phyloP scores from a whole-genome alignment of 2,329 filamentous ascomycete genomes.

The Pyricularia grisea region DNA sequence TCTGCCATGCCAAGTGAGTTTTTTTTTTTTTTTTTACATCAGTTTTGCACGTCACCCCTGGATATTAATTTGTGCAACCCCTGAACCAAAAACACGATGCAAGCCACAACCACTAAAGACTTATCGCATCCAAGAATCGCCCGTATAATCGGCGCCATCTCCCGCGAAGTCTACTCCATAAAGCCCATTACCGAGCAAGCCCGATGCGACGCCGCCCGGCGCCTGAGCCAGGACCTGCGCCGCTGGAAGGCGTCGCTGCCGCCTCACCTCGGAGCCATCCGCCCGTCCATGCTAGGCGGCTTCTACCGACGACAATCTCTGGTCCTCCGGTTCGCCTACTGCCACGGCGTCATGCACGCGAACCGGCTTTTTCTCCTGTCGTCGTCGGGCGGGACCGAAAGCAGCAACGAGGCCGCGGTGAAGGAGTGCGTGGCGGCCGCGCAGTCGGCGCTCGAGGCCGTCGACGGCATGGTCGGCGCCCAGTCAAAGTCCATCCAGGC shows the following conservation, averaged over 20 bases:
- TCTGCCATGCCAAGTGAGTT: conserved; percentile 13
- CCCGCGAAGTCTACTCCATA: conserved; percentile 29
- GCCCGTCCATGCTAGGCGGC: conserved; percentile 12
- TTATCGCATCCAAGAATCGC: conserved; percentile 32
- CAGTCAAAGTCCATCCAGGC: conserved; percentile 32
- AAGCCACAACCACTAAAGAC: conserved; percentile 19
- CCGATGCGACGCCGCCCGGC: conserved; percentile 20
- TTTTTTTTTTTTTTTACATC: too few species aligned
- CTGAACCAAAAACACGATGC: not conserved
- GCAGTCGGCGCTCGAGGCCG: conserved; percentile 31
- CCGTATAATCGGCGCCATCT: conserved; percentile 26
- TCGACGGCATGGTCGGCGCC: conserved; percentile 26
- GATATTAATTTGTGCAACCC: not conserved
- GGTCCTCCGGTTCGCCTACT: conserved; percentile 30
- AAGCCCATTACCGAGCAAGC: conserved; percentile 11
- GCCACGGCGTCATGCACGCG: conserved; percentile 30
- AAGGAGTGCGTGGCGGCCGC: conserved; percentile 36
- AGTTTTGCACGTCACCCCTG: not conserved
- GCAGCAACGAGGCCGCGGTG: not conserved
- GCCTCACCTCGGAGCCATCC: conserved; percentile 30
- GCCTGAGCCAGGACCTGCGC: conserved; percentile 26
- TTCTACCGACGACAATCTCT: conserved; percentile 26
- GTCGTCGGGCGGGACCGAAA: conserved; percentile 22
- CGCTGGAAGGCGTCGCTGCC: conserved; percentile 30
- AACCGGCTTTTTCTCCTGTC: conserved; percentile 25